Evolutionary conservation across 2,329 filamentous ascomycete species (phyloP).

Genomic region (Trichophyton verrucosum): DNA sequence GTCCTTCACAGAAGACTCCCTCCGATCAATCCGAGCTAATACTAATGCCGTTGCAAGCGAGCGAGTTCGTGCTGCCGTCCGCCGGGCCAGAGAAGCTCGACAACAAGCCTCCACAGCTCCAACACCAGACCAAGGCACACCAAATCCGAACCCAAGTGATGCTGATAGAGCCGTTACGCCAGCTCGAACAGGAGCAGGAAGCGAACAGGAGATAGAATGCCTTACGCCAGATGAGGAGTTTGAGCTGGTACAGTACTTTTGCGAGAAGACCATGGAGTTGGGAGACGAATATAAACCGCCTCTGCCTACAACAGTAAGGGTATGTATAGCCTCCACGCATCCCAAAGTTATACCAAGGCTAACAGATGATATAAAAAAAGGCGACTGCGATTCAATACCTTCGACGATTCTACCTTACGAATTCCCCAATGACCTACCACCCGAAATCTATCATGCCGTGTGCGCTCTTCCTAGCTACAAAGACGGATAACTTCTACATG

Average conservation of each 20-base stretch:
- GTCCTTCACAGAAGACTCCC: constrained; percentile 69
- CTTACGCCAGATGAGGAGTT: constrained; percentile 74
- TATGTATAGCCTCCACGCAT: constrained; percentile 34
- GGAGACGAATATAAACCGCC: constrained; percentile 46
- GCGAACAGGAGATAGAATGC: constrained; percentile 52
- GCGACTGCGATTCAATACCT: constrained; percentile 81
- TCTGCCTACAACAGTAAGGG: constrained; percentile 49
- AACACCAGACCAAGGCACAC: not conserved
- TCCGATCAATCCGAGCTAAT: constrained; percentile 58
- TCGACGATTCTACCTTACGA: constrained; percentile 87
- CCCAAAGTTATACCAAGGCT: not conserved
- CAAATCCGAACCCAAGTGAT: constrained; percentile 1
- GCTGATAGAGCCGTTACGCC: constrained; percentile 2
- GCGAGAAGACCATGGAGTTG: constrained; percentile 46
- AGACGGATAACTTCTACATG: constrained; percentile 76
- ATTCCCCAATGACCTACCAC: constrained; percentile 92
- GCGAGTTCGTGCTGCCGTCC: constrained; percentile 47
- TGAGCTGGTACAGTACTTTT: constrained; percentile 69
- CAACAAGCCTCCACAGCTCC: not conserved
- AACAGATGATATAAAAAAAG: constrained; percentile 30
- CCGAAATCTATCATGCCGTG: constrained; percentile 81
- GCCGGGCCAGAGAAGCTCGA: constrained; percentile 31
- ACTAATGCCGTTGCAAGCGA: constrained; percentile 71
- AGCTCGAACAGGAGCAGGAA: constrained; percentile 3
- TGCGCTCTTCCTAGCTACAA: constrained; percentile 83